Base-by-base conservation (phyloP, 2,329 filamentous ascomycete genomes). In the Penicillium sp. region DNA sequence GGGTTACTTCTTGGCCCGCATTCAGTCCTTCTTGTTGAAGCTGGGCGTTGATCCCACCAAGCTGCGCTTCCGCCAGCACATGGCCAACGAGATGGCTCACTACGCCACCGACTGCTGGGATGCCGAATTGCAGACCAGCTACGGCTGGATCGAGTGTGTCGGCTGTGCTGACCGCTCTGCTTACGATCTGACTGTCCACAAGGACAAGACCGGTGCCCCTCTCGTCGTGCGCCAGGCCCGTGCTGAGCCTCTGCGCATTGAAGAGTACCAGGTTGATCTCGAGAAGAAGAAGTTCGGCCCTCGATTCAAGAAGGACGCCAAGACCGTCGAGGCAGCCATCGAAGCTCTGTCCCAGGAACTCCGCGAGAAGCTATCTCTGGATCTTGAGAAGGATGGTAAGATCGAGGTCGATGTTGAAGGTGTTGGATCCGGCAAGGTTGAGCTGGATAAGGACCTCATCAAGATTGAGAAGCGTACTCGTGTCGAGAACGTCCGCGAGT, bases 51-150 rank as follows among this genome's bases (percentile, higher is more conserved):
- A 97, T 69, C 78, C 83, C 68, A 80, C 77, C 58, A 99, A 97
- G 78, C 81, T 97, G 62, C 87, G 93, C 46, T 97, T 97, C 80
- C 84, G 93, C 65, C 93, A 99, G 74, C 93, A 99, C 75, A 96
- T 99, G 91, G 80, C 81, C 42, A 88, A 88, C 62, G 86, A 89
- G 68, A 88, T 88, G 86, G 86, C 93, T 13, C 93, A 99, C 74
- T 99, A 99, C 69, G 93, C 93, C 39, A 81, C 85, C 48, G 93
- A 99, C 76, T 99, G 93, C 76, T 97, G 93, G 93, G 93, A 99
- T 72, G 92, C 90, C 12, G 93, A 99, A 72, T 77, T 99, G 47
- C 78, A 87, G 55, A 97, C 89, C 50, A 91, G 87, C 54, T 91
- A 91, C 64, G 93, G 93, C 69, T 99, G 93, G 93, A 88, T 97